Base-by-base conservation (phyloP, 2,329 filamentous ascomycete species). In the Colletotrichum costaricense region DNA sequence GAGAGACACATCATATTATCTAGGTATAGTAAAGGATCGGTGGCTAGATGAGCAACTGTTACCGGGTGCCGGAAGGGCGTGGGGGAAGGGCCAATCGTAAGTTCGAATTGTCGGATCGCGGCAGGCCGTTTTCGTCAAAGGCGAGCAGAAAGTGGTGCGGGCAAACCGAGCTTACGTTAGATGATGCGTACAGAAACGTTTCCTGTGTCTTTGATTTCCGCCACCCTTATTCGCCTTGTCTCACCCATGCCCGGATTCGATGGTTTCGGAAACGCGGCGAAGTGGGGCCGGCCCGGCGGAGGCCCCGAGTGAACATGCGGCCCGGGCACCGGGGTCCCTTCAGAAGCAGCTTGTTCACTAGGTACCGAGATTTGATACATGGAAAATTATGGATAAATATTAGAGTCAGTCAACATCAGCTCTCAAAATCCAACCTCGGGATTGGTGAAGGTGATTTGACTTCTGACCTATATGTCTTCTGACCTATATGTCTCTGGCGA, bases 81-180 rank as follows among this genome's bases (percentile, higher is more conserved):
- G 26, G 4, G 26, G 4, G 26, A 26, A 26, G 26, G 26, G 26
- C 26, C 35, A 54, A n/a, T 22, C 42, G 42, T 8, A 49, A 19
- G 3, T 42, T 42, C 38, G 38, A 14, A 38, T 30, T 30, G 42
- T 63, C 42, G 46, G 35, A 60, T 63, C 16, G 55, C 38, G 68
- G 63, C 63, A 60, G 38, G 22, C 49, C 55, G 68, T 46, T 67
- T 67, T 9, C 68, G 56, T 70, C 63, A 12, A 22, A 22, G 9
- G 14, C 16, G n/a, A n/a, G 54, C 5, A 60, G 55, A 70, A 60
- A 67, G 68, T 16, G 16, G n/a, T 42, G 33, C 30, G 42, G 38
- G 24, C 1, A 54, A n/a, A 28, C 24, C 5, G 8, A 22, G 30
- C 28, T n/a, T 28, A 16, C 55, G 11, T 60, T 60, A 4, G 63